These are phyloP conservation scores for Mentha longifolia DNA, from an alignment of 257 asterid species.

Conservation along the genomic window DNA sequence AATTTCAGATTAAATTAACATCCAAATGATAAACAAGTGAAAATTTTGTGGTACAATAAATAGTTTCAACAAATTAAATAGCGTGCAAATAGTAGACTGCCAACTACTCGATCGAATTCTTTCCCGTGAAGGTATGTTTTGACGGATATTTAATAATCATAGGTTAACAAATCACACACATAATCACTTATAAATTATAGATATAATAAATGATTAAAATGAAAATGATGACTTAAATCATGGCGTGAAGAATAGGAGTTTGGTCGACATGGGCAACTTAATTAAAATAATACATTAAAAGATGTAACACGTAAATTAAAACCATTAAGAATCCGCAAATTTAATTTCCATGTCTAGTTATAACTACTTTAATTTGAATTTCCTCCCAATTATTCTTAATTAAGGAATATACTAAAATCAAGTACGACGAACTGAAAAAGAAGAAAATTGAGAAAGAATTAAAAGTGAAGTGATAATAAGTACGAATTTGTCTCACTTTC, in stretches of 20 bases:
- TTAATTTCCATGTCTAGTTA: not conserved
- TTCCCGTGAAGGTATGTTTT: not conserved
- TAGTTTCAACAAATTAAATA: too few relatives aligned
- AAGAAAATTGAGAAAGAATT: too few relatives aligned
- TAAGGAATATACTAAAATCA: not conserved
- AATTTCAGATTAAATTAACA: too few relatives aligned
- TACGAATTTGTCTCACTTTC: not conserved
- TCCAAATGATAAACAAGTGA: too few relatives aligned
- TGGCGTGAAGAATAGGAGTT: conserved; percentile 5
- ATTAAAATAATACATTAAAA: not conserved
- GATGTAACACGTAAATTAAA: not conserved
- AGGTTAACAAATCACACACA: not conserved
- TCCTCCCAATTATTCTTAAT: too few relatives aligned
- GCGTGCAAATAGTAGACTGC: not conserved
- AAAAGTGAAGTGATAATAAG: not conserved
- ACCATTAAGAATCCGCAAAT: not conserved
- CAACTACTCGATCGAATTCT: not conserved
- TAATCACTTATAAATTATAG: not conserved
- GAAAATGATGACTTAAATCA: not conserved
- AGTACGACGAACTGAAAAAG: not conserved
- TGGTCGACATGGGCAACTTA: not conserved
- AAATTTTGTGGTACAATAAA: too few relatives aligned
- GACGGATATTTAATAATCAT: not conserved
- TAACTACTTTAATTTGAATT: not conserved
- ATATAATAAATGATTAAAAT: too few relatives aligned